A percentile compares a stretch with the other conserved stretches of the same genome.
Evolutionary conservation across 257 asterid genomes (phyloP).

Genomic region (Vinca minor): DNA sequence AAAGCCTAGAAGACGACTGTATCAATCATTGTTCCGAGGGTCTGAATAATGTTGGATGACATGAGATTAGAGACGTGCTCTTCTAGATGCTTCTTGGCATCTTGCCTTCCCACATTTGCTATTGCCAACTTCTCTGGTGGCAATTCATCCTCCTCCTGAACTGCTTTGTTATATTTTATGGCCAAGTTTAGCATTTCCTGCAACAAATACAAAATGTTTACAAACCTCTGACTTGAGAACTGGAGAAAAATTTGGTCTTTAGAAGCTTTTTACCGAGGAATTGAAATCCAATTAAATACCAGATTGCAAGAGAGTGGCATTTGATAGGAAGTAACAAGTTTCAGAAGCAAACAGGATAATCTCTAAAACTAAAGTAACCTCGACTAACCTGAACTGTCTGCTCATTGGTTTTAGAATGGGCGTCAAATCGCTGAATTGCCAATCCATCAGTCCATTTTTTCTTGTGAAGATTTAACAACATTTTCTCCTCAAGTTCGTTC

Average conservation of each 20-base stretch:
- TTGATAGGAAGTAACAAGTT: background rate
- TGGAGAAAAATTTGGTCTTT: too few relatives aligned
- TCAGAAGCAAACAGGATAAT: background rate
- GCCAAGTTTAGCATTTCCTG: conserved; percentile 92
- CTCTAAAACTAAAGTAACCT: background rate
- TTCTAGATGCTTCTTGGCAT: conserved; percentile 93
- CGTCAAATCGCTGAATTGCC: conserved; percentile 78
- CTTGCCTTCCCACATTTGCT: conserved; percentile 95
- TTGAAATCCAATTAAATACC: background rate
- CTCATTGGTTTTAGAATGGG: conserved; percentile 93
- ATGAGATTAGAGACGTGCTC: conserved; percentile 87
- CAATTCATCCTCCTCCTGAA: conserved; percentile 91
- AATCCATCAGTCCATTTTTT: conserved; percentile 95
- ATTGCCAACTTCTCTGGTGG: conserved; percentile 86
- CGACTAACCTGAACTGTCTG: conserved; percentile 73
- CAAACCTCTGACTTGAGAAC: background rate
- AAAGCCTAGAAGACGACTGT: conserved; percentile 68
- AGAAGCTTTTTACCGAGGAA: background rate
- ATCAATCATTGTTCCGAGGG: conserved; percentile 89
- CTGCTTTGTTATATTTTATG: conserved; percentile 84
- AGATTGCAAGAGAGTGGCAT: background rate
- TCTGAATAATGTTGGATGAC: conserved; percentile 92
- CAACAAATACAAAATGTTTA: conserved; percentile 4
- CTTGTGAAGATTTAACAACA: conserved; percentile 91
- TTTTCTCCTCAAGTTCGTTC: conserved; percentile 98